A percentile compares a stretch with the other conserved stretches of the same genome.
Conservation (phyloP, 1,284 basidiomycete genomes). For the Microbotryum scabiosae region DNA sequence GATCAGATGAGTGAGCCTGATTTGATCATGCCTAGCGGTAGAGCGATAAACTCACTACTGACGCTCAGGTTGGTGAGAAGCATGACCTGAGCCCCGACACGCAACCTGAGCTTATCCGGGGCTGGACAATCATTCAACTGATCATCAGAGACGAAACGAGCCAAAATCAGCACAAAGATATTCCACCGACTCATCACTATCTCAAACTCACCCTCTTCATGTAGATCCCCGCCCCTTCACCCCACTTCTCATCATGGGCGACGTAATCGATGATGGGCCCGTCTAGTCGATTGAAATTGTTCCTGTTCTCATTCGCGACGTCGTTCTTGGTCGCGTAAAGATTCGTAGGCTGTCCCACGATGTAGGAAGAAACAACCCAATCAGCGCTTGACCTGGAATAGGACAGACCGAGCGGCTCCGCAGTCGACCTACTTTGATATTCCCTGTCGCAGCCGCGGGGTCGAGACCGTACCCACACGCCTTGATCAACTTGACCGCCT, state of each 20-base stretch:
- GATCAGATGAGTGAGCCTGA: too few relatives aligned
- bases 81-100: conserved; percentile 32
- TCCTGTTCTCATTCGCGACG: conserved; percentile 26
- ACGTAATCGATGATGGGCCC: neutral
- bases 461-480: conserved; percentile 20
- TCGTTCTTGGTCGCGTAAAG: conserved; percentile 23
- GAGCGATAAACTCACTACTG: conserved; percentile 9
- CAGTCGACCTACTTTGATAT: conserved; percentile 19
- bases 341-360: conserved; percentile 30
- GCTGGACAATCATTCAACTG: conserved; percentile 29
- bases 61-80: conserved; percentile 31
- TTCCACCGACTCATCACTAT: too few relatives aligned
- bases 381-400: neutral
- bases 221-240: too few relatives aligned
- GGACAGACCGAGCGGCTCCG: neutral
- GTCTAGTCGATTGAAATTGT: conserved; percentile 24
- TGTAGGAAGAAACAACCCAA: neutral
- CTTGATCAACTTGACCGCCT: conserved; percentile 13
- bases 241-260: too few relatives aligned
- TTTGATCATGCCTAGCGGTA: too few relatives aligned
- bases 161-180: too few relatives aligned
- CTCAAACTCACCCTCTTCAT: too few relatives aligned
- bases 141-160: too few relatives aligned
- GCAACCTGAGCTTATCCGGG: conserved; percentile 17
- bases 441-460: conserved; percentile 8